Evolutionary conservation across 164 flowering plant species (phyloP), one percentile per base, ranked within the genome.

Genomic region (Buxus sempervirens): DNA sequence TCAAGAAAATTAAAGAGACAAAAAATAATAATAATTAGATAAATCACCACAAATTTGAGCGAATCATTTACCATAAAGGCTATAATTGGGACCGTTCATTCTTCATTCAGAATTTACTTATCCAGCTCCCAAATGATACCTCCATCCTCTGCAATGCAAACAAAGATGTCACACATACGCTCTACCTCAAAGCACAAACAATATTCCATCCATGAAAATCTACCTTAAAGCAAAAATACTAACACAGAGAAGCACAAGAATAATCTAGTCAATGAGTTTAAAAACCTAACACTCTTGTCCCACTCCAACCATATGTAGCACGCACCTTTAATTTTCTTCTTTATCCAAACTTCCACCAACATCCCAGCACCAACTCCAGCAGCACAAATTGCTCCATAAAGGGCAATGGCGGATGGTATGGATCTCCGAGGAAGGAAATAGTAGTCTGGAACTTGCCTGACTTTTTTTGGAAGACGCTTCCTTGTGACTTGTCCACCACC

Each of bases 341-440:
- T 81, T 25, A 89, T 85, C 96, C 96, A 90, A 15, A 73, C 54
- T 74, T 92, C 98, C 38, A 83, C 66, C 54, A 92, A 78, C 94
- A 92, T 92, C 24, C 96, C 98, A 20, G 93, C 91, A 65, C 94
- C 96, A 75, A 92, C 64, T 58, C 98, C 96, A 24, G 88, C 96
- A 27, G 81, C 95, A 68, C 83, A 78, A 63, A 77, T 79, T 23
- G 91, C 68, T 26, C 96, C 94, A 77, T 82, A 92, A 55, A 86
- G 71, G 1, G 84, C 88, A 61, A 92, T 74, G 45, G 85, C 70
- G n/a, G 80, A 77, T 27, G 92, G 86, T 25, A 82, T 4, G 27
- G 97, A 82, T 68, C 80, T 80, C 38, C 96, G 83, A 45, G 98
- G 94, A 73, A 92, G 89, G 70, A 92, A 92, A 75, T 90, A 92